Evolutionary conservation across 495 filamentous ascomycete genomes (phyloP), one percentile per base, ranked within the genome.

Genomic region (Bombardia bombarda): DNA sequence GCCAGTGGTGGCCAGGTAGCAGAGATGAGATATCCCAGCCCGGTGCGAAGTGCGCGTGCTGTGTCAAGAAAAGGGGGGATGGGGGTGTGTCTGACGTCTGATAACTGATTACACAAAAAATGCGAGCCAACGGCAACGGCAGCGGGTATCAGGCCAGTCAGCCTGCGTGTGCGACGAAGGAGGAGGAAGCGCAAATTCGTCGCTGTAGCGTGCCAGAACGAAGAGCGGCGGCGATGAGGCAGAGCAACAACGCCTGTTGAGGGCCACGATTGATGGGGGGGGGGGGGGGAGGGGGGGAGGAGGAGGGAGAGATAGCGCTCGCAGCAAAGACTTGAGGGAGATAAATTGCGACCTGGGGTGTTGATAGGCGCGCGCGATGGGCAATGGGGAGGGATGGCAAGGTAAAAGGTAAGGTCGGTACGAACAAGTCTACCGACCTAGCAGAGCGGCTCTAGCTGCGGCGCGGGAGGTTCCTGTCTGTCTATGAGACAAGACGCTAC

Each of bases 321-420:
- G 38, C 45, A 41, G 50, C 46, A 49, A 28, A 50, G 58, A 50
- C 53, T 53, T 53, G 55, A 55, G 55, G 42, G 50, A 53, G 53
- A 59, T 59, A 59, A 59, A 59, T 59, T 59, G 56, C 32, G 40
- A 43, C 46, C 28, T 26, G 26, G 34, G 43, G 37, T 49, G 24
- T 45, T 43, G 47, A 38, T 47, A 51, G 47, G 47, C 45, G 31
- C 36, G 40, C 10, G 31, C 31, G 31, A 40, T 40, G 32, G 57
- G 34, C 17, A 2, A 28, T 28, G 26, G 26, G 26, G 26, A 10
- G 24, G 36, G 53, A 38, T 58, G 56, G 49, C 43, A 40, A 52
- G 52, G 46, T 56, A 61, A 49, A 24, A 19, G 42, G 8, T 17
- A 25, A 28, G 25, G 25, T 12, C 12, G 6, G 25, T 6, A 28